Conservation (phyloP, 148 eudicot genomes). For the Fagopyrum homotropicum region DNA sequence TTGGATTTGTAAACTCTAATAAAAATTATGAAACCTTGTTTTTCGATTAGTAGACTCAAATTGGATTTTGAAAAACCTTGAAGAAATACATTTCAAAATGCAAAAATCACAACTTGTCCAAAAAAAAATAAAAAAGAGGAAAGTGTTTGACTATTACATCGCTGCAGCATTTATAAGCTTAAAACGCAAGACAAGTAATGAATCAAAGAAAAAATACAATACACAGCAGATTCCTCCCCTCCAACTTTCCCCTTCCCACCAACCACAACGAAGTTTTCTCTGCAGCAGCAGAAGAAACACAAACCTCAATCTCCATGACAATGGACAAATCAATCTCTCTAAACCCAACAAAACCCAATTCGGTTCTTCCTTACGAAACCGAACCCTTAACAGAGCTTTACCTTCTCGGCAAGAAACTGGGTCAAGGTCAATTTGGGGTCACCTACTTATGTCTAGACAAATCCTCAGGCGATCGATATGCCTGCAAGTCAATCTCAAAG, state of each 20-base stretch:
- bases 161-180: neutral
- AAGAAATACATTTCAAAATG: too few relatives aligned
- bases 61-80: too few relatives aligned
- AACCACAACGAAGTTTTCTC: neutral
- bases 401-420: slow-evolving; percentile 42
- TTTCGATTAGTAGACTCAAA: too few relatives aligned
- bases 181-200: neutral
- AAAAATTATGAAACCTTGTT: too few relatives aligned
- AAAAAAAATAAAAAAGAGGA: neutral
- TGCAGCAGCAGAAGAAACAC: neutral
- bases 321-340: slow-evolving; percentile 29
- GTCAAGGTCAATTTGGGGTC: slow-evolving; percentile 68
- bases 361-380: slow-evolving; percentile 42
- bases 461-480: slow-evolving; percentile 38
- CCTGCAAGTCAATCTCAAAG: slow-evolving; percentile 62
- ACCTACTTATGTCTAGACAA: slow-evolving; percentile 52
- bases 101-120: too few relatives aligned
- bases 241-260: neutral
- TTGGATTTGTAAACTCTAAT: too few relatives aligned
- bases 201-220: neutral
- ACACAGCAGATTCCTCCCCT: neutral
- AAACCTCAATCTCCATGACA: slow-evolving; percentile 15
- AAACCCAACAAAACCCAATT: slow-evolving; percentile 31
- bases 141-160: neutral
- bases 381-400: slow-evolving; percentile 30